These are phyloP conservation scores for Colletotrichum sojae DNA, from an alignment of 2,329 filamentous ascomycete species.

Conservation along the genomic window DNA sequence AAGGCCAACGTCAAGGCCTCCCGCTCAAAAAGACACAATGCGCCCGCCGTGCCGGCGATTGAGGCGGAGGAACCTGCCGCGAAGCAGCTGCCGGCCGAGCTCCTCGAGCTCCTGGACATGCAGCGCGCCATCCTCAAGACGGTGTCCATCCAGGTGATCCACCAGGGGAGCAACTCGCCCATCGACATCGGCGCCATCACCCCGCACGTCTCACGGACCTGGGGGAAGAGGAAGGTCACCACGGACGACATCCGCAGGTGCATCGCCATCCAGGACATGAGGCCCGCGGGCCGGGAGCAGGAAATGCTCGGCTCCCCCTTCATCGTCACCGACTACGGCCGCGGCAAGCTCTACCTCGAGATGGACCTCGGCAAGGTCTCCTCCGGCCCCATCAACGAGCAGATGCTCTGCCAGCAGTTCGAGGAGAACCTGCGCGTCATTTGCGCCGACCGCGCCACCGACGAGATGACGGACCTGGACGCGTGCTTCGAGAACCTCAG, in stretches of 20 bases:
- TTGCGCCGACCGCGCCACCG: constrained; percentile 55
- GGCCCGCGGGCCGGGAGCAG: constrained; percentile 48
- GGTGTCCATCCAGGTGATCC: constrained; percentile 77
- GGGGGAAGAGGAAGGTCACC: constrained; percentile 79
- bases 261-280: constrained; percentile 72
- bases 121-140: constrained; percentile 79
- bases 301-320: constrained; percentile 53
- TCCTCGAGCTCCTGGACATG: constrained; percentile 73
- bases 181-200: constrained; percentile 74
- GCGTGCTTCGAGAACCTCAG: constrained; percentile 63
- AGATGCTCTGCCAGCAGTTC: constrained; percentile 68
- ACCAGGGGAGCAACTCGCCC: constrained; percentile 74
- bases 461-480: constrained; percentile 51
- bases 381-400: constrained; percentile 61
- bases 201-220: constrained; percentile 75
- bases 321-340: constrained; percentile 66
- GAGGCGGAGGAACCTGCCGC: constrained; percentile 50
- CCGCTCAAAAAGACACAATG: constrained; percentile 36
- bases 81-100: constrained; percentile 62
- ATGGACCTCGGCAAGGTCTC: constrained; percentile 56
- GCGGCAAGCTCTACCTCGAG: constrained; percentile 72
- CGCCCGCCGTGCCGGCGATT: constrained; percentile 29
- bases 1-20: constrained; percentile 40
- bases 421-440: constrained; percentile 63
- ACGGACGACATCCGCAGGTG: constrained; percentile 76